Evolutionary conservation across 768 basidiomycete genomes (phyloP).

Genomic region (Suillus sp.): DNA sequence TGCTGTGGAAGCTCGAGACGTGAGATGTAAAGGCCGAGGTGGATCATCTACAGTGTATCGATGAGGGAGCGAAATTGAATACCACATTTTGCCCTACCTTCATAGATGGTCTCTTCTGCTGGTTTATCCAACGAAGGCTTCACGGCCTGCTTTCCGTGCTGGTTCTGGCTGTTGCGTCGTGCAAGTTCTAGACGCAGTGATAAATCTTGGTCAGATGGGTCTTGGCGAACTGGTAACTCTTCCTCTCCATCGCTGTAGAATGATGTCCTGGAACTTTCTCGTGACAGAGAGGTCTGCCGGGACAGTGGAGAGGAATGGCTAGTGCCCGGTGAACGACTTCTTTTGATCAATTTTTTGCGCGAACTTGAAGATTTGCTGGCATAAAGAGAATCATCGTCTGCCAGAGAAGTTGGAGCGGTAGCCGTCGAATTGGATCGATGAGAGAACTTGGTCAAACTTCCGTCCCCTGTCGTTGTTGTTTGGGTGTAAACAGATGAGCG

Average conservation of each 20-base stretch:
- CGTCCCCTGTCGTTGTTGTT: conserved; percentile 61
- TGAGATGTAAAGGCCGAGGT: conserved; percentile 53
- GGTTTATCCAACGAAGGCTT: conserved; percentile 46
- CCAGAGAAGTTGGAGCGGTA: conserved; percentile 63
- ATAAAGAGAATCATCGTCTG: conserved; percentile 62
- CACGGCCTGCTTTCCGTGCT: conserved; percentile 50
- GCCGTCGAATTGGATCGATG: conserved; percentile 68
- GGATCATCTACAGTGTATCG: conserved; percentile 52
- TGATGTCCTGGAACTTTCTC: conserved; percentile 39
- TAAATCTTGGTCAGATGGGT: conserved; percentile 77
- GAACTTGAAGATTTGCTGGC: conserved; percentile 47
- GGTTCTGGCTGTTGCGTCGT: conserved; percentile 79
- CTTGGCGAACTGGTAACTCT: conserved; percentile 44
- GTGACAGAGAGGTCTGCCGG: conserved; percentile 41
- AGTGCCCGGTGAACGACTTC: conserved; percentile 44
- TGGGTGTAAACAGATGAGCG: conserved; percentile 75
- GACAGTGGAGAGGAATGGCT: conserved; percentile 38
- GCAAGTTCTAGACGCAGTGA: conserved; percentile 80
- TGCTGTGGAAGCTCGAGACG: conserved; percentile 51
- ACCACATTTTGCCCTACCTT: conserved; percentile 51
- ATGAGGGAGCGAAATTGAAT: conserved; percentile 7
- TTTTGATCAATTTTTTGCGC: conserved; percentile 49
- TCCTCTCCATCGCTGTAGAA: conserved; percentile 48
- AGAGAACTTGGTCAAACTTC: conserved; percentile 72
- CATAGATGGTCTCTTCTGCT: conserved; percentile 72